Base-by-base conservation (phyloP, 2,329 filamentous ascomycete species). In the Arthrobotrys sinensis region DNA sequence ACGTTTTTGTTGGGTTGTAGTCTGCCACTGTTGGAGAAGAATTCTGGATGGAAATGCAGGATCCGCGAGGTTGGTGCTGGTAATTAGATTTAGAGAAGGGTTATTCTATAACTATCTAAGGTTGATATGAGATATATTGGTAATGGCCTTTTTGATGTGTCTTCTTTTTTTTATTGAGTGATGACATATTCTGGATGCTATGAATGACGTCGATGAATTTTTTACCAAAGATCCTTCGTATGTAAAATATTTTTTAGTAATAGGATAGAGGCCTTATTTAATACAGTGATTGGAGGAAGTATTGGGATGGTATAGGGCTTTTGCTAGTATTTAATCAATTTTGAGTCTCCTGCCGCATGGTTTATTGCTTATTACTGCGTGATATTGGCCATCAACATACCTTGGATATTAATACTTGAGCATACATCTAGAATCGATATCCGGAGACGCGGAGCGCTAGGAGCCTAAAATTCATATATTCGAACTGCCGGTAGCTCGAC, bases 1-100 rank as follows among this genome's bases (percentile, higher is more conserved):
- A 45, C 16, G 46, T 82, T 80, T 80, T 85, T 88, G 85, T 28
- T 28, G 24, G 24, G 88, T 24, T 48, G 69, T 77, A 97, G 94
- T 88, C 87, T 97, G 82, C 95, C 94, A 40, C 88, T 97, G 50
- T 87, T 97, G 76, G 91, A 90, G 81, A 88, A 93, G 83, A 60
- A 80, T 45, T 96, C 93, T 24, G 94, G 94, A 80, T 97, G 95
- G 95, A 87, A 92, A 82, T 97, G 94, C 87, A 94, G 91, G 86
- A 87, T 97, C 81, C 92, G 89, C 82, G 88, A 97, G 86, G 86
- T 96, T 79, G 88, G 89, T 82, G n/a, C n/a, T n/a, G 88, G n/a
- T 72, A 71, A 43, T 36, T 45, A 84, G n/a, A 53, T 45, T 48
- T 64, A 71, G 34, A 65, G n/a, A 24, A 40, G 52, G 43, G 21